Conservation (phyloP, 2,329 filamentous ascomycete species). For the Phyllosticta paracitricarpa region DNA sequence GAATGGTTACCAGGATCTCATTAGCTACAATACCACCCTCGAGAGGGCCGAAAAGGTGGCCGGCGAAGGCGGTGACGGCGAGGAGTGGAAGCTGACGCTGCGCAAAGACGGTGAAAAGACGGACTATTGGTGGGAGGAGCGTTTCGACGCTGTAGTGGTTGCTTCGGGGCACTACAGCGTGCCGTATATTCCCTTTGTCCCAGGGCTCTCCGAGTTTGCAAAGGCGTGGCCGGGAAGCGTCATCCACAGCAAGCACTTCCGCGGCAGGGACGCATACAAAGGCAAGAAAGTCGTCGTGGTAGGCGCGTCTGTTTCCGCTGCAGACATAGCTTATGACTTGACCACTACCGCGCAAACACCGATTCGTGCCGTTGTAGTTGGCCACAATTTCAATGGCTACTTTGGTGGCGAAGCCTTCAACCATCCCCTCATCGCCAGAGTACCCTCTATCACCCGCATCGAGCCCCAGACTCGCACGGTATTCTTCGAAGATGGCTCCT, state of each 20-base stretch:
- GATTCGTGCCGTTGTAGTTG: constrained; percentile 45
- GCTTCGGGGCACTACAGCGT: constrained; percentile 53
- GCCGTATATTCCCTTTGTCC: constrained; percentile 44
- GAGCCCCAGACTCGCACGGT: constrained; percentile 35
- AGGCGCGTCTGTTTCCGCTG: constrained; percentile 54
- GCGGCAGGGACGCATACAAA: constrained; percentile 36
- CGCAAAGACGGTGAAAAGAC: constrained; percentile 27
- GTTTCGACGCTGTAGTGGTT: constrained; percentile 52
- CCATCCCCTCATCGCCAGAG: constrained; percentile 43
- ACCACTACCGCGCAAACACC: constrained; percentile 36
- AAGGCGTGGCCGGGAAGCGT: constrained; percentile 39
- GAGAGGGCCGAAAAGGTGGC: constrained; percentile 44
- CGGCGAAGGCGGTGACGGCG: constrained; percentile 12
- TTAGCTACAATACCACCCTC: constrained; percentile 51
- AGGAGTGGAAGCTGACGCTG: constrained; percentile 46
- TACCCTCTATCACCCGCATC: constrained; percentile 42
- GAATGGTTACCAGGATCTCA: constrained; percentile 43
- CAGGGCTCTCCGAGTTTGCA: constrained; percentile 41
- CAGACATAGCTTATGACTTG: constrained; percentile 50
- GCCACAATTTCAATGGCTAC: constrained; percentile 42
- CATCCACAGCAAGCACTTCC: constrained; percentile 46
- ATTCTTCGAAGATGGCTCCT: constrained; percentile 47
- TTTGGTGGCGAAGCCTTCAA: constrained; percentile 51
- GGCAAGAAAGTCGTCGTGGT: constrained; percentile 46
- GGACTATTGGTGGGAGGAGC: constrained; percentile 55